These are phyloP conservation scores for Aphanomyces stellatus DNA, from an alignment of 352 stramenopile species.

Conservation along the genomic window DNA sequence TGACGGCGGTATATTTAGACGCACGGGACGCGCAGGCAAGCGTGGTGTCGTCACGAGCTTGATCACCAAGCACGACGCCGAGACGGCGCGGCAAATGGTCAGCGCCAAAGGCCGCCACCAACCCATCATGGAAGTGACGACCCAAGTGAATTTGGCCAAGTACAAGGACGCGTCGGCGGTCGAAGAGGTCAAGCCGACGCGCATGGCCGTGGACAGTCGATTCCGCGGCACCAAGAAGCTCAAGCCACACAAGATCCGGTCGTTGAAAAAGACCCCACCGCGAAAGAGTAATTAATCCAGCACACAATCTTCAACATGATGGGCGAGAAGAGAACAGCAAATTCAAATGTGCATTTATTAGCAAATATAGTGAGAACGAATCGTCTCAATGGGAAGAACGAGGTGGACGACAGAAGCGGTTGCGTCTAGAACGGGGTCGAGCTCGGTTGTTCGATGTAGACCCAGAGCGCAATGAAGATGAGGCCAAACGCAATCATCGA, in stretches of 20 bases:
- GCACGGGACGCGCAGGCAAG: conserved; percentile 51
- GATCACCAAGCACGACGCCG: conserved; percentile 55
- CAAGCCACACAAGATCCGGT: conserved; percentile 45
- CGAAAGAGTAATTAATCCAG: too few relatives aligned
- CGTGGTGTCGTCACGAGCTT: conserved; percentile 60
- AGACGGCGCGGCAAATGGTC: background rate
- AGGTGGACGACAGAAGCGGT: too few relatives aligned
- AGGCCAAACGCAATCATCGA: conserved; percentile 71
- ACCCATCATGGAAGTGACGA: conserved; percentile 1
- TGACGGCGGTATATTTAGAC: background rate
- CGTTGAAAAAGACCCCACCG: conserved; percentile 2
- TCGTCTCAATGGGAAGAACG: background rate
- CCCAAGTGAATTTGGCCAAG: conserved; percentile 13
- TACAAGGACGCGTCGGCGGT: too few relatives aligned
- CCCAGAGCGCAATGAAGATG: conserved; percentile 77
- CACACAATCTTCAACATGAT: too few relatives aligned
- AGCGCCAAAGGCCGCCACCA: background rate
- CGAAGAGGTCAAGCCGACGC: too few relatives aligned
- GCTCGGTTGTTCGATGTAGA: conserved; percentile 71
- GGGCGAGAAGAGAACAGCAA: background rate
- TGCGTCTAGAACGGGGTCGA: conserved; percentile 43
- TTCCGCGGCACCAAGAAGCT: conserved; percentile 44
- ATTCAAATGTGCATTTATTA: background rate
- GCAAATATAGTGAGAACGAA: background rate
- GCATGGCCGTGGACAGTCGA: too few relatives aligned